Evolutionary conservation across 2,329 filamentous ascomycete species (phyloP), one percentile per base, ranked within the genome.

Genomic region (Neoscytalidium dimidiatum): DNA sequence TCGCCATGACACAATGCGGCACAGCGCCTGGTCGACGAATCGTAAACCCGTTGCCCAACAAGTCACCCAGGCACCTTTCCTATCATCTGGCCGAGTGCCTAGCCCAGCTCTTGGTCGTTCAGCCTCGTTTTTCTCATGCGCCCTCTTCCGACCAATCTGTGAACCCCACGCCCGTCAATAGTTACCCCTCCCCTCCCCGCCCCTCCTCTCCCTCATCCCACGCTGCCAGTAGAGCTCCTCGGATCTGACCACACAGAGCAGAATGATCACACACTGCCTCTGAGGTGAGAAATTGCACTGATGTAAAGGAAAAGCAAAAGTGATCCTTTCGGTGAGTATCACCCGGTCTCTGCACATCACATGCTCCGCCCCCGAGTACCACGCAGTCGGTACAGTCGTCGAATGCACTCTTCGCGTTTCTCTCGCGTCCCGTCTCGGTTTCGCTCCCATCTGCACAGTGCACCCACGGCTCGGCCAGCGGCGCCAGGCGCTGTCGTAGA

Each of bases 121-220:
- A 48, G 56, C 56, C 56, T 60, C 56, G 56, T 31, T 46, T 26
- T 52, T 31, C 23, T 13, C 52, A 23, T n/a, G 52, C n/a, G 52
- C 52, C 23, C 52, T 13, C 31, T 11, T 5, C 11, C 17, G 38
- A 19, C 53, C 53, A 58, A 44, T 58, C 35, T 17, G 8, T 29
- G 19, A 43, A 11, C 26, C 53, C 53, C 53, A 44, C 38, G 53
- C 53, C 38, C 17, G 38, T 17, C n/a, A 14, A 58, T 38, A n/a
- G 21, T 7, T 29, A 8, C 26, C 26, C 35, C 29, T 19, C 49
- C 31, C 51, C 53, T 29, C 35, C 31, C 19, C 19, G n/a, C 19
- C 51, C 26, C 38, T 43, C n/a, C 26, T 6, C 53, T 3, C n/a
- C 17, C n/a, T 3, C 53, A 44, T 43, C 53, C 53, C 53, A 58